Evolutionary conservation across 1,284 basidiomycete genomes (phyloP).

Genomic region (Sanghuangporus weigelae): DNA sequence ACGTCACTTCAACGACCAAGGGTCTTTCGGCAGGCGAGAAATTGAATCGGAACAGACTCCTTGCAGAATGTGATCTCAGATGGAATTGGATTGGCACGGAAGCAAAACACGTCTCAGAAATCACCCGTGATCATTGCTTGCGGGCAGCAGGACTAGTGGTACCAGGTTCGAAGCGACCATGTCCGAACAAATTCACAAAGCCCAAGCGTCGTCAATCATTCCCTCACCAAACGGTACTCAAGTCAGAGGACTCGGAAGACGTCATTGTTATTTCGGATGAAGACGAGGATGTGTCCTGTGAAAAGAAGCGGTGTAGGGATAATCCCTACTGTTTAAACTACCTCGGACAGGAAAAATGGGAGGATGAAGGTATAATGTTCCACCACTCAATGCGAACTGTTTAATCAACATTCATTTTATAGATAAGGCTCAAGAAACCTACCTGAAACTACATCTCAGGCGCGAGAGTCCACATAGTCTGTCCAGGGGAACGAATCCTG

Average conservation of each 20-base stretch:
- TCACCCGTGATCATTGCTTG: conserved; percentile 59
- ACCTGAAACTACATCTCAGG: conserved; percentile 48
- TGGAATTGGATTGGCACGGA: conserved; percentile 80
- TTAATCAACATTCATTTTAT: conserved; percentile 17
- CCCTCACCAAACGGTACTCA: conserved; percentile 14
- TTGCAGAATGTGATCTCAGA: conserved; percentile 40
- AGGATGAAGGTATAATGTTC: conserved; percentile 47
- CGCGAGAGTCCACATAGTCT: conserved; percentile 48
- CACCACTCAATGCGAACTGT: conserved; percentile 9
- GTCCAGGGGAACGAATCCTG: conserved; percentile 55
- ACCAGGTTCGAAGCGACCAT: conserved; percentile 43
- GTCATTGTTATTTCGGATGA: conserved; percentile 67
- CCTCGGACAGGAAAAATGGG: conserved; percentile 76
- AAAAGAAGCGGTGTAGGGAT: conserved; percentile 56
- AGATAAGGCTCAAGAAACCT: conserved; percentile 50
- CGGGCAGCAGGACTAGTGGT: conserved; percentile 62
- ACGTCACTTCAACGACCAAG: conserved; percentile 37
- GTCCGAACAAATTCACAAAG: conserved; percentile 47
- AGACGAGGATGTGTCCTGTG: conserved; percentile 49
- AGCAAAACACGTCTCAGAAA: conserved; percentile 46
- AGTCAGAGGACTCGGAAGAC: conserved; percentile 46
- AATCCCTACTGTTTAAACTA: conserved; percentile 85
- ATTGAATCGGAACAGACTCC: conserved; percentile 51
- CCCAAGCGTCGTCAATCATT: conserved; percentile 16
- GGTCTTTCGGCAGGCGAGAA: conserved; percentile 55